Base-by-base conservation (phyloP, 805 yeast species). In the Wickerhamomyces silvicola region DNA sequence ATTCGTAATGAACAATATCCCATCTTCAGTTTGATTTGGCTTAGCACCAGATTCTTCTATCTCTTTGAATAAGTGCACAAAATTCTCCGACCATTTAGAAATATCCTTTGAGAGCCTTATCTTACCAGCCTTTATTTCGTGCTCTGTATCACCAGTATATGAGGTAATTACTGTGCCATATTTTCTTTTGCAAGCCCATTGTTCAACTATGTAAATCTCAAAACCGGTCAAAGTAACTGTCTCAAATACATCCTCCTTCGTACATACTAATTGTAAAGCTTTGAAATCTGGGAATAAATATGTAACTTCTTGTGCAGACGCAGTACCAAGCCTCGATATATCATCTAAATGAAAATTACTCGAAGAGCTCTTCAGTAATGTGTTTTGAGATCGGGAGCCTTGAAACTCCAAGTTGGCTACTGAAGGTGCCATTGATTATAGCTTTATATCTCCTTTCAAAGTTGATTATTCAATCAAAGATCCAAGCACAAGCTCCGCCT, bases 191-290 rank as follows among this genome's bases (percentile, higher is more conserved):
- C 81, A 68, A 3, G 83, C 80, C 98, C 98, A 92, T 56, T 90
- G 97, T 54, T 92, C 97, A 9, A 90, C 95, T 23, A 92, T 66
- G 54, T 92, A 92, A 11, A 83, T 72, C 56, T 92, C 97, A 52
- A 81, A 86, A 2, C 98, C 97, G 2, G 64, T 46, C 16, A 81
- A 64, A 8, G 57, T 59, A 5, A 76, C 56, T 33, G 64, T 68
- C 28, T 71, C 72, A 22, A 67, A 72, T 37, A 63, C 56, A 30
- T 62, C 68, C 28, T 55, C 52, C 10, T 57, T 46, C 37, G 64
- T 57, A 36, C 61, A 60, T 31, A 78, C 58, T 28, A 62, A 57
- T 21, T 66, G 64, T 14, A 75, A 60, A 0, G 81, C 79, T 32
- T 67, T 65, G 35, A 69, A 60, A 48, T 80, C 86, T 0, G 85